These are phyloP conservation scores for Plasmodium cynomolgi DNA, from an alignment of 169 alveolate genomes.

Conservation along the genomic window DNA sequence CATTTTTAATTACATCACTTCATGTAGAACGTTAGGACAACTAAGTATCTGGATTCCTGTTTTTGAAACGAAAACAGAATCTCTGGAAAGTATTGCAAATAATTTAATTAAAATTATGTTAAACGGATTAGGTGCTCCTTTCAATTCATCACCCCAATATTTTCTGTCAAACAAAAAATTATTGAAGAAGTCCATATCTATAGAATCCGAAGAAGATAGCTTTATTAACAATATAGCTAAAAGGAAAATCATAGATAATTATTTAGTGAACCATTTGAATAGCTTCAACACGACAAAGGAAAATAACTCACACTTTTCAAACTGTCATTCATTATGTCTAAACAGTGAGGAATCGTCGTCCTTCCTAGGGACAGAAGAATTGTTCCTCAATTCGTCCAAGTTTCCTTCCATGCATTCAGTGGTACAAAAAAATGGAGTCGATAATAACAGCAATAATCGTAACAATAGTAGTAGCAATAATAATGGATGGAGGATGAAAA, in stretches of 20 bases:
- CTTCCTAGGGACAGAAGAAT: slow-evolving; percentile 62
- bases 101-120: slow-evolving; percentile 52
- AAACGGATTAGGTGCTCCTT: slow-evolving; percentile 71
- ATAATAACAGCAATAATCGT: neutral
- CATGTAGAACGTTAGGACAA: slow-evolving; percentile 75
- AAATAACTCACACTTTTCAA: slow-evolving; percentile 40
- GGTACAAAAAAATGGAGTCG: slow-evolving; percentile 6
- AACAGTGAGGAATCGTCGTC: slow-evolving; percentile 60
- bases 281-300: slow-evolving; percentile 46
- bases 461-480: neutral
- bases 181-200: slow-evolving; percentile 30
- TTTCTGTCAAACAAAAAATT: slow-evolving; percentile 18
- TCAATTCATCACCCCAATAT: slow-evolving; percentile 57
- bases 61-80: slow-evolving; percentile 29
- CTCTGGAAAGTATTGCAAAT: slow-evolving; percentile 61
- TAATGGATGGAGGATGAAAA: neutral
- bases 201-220: slow-evolving; percentile 56
- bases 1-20: slow-evolving; percentile 66
- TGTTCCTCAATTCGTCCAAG: slow-evolving; percentile 60
- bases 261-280: slow-evolving; percentile 40
- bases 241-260: slow-evolving; percentile 50
- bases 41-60: slow-evolving; percentile 72
- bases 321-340: slow-evolving; percentile 43
- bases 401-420: slow-evolving; percentile 73
- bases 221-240: slow-evolving; percentile 40